A percentile compares a stretch with the other conserved stretches of the same genome.
Evolutionary conservation across 176 grass and related monocot genomes (phyloP).

Genomic region (Urochloa ruziziensis): DNA sequence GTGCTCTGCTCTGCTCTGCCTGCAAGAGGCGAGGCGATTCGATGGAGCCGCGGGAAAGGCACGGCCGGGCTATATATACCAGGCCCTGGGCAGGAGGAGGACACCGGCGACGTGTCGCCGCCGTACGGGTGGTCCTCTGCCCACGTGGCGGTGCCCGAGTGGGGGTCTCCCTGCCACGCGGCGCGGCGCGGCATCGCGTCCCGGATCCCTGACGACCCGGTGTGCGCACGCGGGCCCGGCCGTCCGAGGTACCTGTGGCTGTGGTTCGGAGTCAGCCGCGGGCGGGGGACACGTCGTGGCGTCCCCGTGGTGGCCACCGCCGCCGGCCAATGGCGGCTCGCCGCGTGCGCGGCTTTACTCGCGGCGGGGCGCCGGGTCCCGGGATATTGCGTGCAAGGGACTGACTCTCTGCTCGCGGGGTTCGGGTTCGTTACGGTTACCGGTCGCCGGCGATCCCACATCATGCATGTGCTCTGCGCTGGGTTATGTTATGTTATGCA

Average conservation of each 20-base stretch:
- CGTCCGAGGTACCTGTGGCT: background rate
- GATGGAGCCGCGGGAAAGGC: background rate
- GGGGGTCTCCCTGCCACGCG: background rate
- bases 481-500: no score
- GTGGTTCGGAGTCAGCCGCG: background rate
- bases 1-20: background rate
- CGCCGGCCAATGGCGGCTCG: background rate
- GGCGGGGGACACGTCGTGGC: conserved; percentile 14
- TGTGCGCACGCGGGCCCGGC: background rate
- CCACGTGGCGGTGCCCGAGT: background rate
- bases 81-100: no score
- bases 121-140: background rate
- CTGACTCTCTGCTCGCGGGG: background rate
- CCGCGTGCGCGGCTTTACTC: background rate
- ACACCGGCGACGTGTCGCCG: background rate
- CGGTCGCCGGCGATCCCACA: background rate
- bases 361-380: background rate
- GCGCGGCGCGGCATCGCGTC: background rate
- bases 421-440: background rate
- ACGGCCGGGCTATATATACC: background rate
- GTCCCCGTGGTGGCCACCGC: background rate
- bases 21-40: no score
- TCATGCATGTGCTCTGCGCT: background rate
- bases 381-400: background rate
- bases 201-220: background rate